Percentiles rank a stretch among this genome's conserved stretches.
phyloP scores from a whole-genome alignment of 2,329 filamentous ascomycete species.

The Sclerotinia borealis region DNA sequence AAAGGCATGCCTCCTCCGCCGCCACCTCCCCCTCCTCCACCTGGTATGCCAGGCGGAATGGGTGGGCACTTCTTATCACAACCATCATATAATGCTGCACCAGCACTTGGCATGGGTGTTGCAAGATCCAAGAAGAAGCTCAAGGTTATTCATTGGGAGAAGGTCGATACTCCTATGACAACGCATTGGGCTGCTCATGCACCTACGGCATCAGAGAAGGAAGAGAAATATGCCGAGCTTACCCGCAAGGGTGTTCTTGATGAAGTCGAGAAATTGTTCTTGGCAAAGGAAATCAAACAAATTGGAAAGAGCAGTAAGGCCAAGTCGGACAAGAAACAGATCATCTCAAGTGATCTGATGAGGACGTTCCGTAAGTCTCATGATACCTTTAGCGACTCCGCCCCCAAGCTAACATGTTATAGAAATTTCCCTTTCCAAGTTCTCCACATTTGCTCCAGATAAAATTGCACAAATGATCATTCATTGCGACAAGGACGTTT shows the following conservation, averaged over 20 bases:
- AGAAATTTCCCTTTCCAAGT: slow-evolving; percentile 88
- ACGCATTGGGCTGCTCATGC: slow-evolving; percentile 90
- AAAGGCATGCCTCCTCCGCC: slow-evolving; percentile 37
- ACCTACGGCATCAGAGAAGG: slow-evolving; percentile 79
- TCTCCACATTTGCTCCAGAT: slow-evolving; percentile 76
- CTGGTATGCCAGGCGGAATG: slow-evolving; percentile 61
- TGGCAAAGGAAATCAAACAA: slow-evolving; percentile 93
- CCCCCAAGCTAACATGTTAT: slow-evolving; percentile 17
- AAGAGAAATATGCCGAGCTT: slow-evolving; percentile 92
- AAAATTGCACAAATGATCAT: slow-evolving; percentile 90
- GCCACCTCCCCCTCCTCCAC: slow-evolving; percentile 47
- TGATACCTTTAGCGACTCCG: not conserved
- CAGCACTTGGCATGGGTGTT: slow-evolving; percentile 66
- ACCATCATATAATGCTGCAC: slow-evolving; percentile 43
- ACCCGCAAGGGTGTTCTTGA: slow-evolving; percentile 93
- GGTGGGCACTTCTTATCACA: slow-evolving; percentile 71
- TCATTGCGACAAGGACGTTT: slow-evolving; percentile 82
- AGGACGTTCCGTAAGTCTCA: slow-evolving; percentile 67
- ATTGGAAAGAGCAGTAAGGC: slow-evolving; percentile 60
- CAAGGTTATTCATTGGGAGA: slow-evolving; percentile 98
- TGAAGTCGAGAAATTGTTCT: slow-evolving; percentile 94
- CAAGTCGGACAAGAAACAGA: slow-evolving; percentile 95
- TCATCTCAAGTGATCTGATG: slow-evolving; percentile 85
- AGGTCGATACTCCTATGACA: slow-evolving; percentile 85
- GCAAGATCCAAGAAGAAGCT: slow-evolving; percentile 97